Conservation (phyloP, 768 basidiomycete species). For the Lactarius sanguifluus region DNA sequence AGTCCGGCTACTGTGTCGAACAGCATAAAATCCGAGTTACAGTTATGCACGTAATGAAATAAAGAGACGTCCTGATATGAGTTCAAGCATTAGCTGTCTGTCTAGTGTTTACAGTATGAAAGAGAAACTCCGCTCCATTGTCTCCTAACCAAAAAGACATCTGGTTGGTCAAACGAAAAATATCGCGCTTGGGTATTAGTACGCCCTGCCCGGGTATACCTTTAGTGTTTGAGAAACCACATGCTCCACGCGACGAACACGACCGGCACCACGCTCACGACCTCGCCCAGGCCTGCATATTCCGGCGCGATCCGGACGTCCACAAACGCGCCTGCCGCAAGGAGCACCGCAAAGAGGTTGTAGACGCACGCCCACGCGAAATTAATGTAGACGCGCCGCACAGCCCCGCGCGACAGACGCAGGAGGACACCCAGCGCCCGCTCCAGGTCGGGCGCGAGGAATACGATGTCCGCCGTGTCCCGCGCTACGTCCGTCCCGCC, state of each 20-base stretch:
- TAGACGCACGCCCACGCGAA: constrained; percentile 44
- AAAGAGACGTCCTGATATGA: not conserved
- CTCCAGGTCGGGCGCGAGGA: constrained; percentile 38
- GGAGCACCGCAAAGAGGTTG: constrained; percentile 47
- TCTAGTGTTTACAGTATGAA: not conserved
- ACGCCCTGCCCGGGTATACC: not conserved
- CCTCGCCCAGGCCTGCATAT: constrained; percentile 46
- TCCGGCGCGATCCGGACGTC: constrained; percentile 40
- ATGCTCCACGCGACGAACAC: constrained; percentile 37
- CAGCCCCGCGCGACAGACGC: constrained; percentile 39
- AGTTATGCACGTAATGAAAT: not conserved
- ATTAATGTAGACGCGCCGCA: constrained; percentile 38
- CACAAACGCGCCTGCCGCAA: constrained; percentile 52
- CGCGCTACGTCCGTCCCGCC: constrained; percentile 42
- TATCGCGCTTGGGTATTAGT: too few relatives aligned
- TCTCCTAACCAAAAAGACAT: not conserved
- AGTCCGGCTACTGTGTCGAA: not conserved
- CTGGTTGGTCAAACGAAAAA: not conserved
- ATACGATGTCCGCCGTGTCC: constrained; percentile 47
- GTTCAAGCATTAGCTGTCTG: not conserved
- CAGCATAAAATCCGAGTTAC: not conserved
- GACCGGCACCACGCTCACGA: constrained; percentile 46
- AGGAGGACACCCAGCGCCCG: constrained; percentile 40
- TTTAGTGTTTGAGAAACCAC: constrained; percentile 26
- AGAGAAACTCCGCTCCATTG: not conserved